These are phyloP conservation scores for Mollisiaceae sp. DNA, from an alignment of 2,329 filamentous ascomycete genomes.

Conservation along the genomic window DNA sequence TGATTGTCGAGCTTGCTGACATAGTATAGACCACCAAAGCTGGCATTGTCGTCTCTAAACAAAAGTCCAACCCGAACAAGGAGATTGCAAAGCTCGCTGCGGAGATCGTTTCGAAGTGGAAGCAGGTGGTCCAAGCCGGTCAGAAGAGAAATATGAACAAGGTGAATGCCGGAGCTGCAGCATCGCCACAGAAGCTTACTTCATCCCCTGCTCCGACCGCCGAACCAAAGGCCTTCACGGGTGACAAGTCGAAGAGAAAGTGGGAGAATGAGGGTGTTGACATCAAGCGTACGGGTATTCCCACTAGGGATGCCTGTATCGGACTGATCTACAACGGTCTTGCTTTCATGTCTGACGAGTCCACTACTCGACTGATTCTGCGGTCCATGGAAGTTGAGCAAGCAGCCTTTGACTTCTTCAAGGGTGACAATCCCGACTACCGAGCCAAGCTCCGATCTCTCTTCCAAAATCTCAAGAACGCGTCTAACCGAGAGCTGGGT, in stretches of 20 bases:
- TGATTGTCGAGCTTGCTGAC: background rate
- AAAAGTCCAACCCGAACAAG: slow-evolving; percentile 77
- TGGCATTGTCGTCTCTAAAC: slow-evolving; percentile 86
- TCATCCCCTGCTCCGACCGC: slow-evolving; percentile 44
- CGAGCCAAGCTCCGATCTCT: slow-evolving; percentile 88
- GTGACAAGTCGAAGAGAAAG: slow-evolving; percentile 78
- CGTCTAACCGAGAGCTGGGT: slow-evolving; percentile 80
- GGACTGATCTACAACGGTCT: slow-evolving; percentile 94
- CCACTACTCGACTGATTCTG: slow-evolving; percentile 72
- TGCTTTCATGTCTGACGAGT: slow-evolving; percentile 71
- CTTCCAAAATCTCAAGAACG: slow-evolving; percentile 94
- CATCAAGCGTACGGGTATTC: slow-evolving; percentile 74
- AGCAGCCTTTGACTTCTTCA: slow-evolving; percentile 73
- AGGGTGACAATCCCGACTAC: slow-evolving; percentile 77
- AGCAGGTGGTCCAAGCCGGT: slow-evolving; percentile 73
- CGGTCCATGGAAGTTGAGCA: slow-evolving; percentile 82
- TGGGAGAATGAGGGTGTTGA: slow-evolving; percentile 83
- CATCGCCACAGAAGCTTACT: slow-evolving; percentile 29
- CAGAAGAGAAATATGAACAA: slow-evolving; percentile 51
- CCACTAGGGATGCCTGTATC: slow-evolving; percentile 81
- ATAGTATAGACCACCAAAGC: slow-evolving; percentile 75
- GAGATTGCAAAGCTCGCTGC: slow-evolving; percentile 78
- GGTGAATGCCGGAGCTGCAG: slow-evolving; percentile 15
- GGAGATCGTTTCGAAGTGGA: slow-evolving; percentile 89
- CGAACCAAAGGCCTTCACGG: slow-evolving; percentile 57